Base-by-base conservation (phyloP, 208 protist genomes). In the Strigomonas culicis region DNA sequence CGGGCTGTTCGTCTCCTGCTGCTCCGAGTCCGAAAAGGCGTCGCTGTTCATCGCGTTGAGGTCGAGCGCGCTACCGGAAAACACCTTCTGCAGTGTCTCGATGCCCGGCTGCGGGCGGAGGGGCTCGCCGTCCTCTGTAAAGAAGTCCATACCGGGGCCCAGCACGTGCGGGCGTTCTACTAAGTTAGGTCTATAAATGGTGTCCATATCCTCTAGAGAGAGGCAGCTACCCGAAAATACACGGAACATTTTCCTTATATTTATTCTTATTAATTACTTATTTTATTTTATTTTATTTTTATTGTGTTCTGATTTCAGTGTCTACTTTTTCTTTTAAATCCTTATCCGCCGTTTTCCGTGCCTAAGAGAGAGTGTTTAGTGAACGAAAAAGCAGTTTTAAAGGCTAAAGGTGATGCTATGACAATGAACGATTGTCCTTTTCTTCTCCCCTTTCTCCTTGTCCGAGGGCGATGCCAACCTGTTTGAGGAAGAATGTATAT, bases 171-270 rank as follows among this genome's bases (percentile, higher is more conserved):
- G 84, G 44, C 80, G 75, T 66, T 88, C 67, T 19, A 94, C 78
- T 56, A 96, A 66, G 55, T 80, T 82, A 11, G 81, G 70, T 27
- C 83, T 64, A 57, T 77, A 66, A 31, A 94, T 79, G 10, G 82
- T 92, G 66, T 96, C 86, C 79, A 93, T 90, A 75, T 94, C 84
- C 68, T 96, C 87, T 13, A 96, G 77, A 51, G 90, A 93, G 62
- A 96, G 75, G 63, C 90, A 96, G 59, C 87, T 96, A 31, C 82
- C 88, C 11, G 90, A 94, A 59, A 96, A 94, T 0, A 88, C 86
- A 25, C 88, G 87, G 34, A 96, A 80, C 90, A 96, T 82, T 56
- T 63, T 69, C 25, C 39, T 31, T 70, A 44, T 51, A 19, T 67
- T 31, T 31, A 19, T 28, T 21, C 19, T 21, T 47, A 47, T 47